Evolutionary conservation across 805 yeast genomes (phyloP), one percentile per base, ranked within the genome.

Genomic region (Saccharomycopsis sp.): DNA sequence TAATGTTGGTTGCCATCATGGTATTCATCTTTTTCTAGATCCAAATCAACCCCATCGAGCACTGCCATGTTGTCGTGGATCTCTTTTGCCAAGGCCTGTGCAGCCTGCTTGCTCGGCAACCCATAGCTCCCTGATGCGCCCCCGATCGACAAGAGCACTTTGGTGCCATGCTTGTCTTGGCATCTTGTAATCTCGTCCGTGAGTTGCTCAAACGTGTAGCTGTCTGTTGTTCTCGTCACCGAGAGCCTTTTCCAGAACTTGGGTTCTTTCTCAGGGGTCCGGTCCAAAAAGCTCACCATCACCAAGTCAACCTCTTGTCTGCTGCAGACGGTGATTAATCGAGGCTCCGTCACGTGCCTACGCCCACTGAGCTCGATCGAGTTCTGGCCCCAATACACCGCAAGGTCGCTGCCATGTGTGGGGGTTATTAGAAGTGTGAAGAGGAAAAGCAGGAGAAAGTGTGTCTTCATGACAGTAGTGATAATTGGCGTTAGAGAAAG

Each of bases 11-110:
- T 78, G 79, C n/a, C 94, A 94, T 1, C 95, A 2, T 65, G 62
- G 39, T 68, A 65, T 42, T 67, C 58, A 44, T 65, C 65, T 55
- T 74, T 71, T 60, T 89, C 97, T 53, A 84, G 75, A 60, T 89
- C 96, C 48, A 88, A 77, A 59, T 89, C 97, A 57, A 87, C 86
- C 15, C 97, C 97, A 60, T 89, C 96, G 32, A 89, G 67, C 16
- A 77, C 59, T 2, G 94, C 67, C 18, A 73, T 51, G 9, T 65
- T 57, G 8, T 53, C 56, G n/a, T n/a, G n/a, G n/a, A n/a, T n/a
- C n/a, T n/a, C n/a, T n/a, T n/a, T n/a, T n/a, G 79, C 87, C 54
- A 75, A 75, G 0, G 51, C 59, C 45, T 62, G 64, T 15, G 78
- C 87, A 36, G 67, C 69, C 0, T 62, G 38, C 39, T 72, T 75